Evolutionary conservation across 1,284 basidiomycete species (phyloP), one percentile per base, ranked within the genome.

Genomic region (Chalciporus sp.): DNA sequence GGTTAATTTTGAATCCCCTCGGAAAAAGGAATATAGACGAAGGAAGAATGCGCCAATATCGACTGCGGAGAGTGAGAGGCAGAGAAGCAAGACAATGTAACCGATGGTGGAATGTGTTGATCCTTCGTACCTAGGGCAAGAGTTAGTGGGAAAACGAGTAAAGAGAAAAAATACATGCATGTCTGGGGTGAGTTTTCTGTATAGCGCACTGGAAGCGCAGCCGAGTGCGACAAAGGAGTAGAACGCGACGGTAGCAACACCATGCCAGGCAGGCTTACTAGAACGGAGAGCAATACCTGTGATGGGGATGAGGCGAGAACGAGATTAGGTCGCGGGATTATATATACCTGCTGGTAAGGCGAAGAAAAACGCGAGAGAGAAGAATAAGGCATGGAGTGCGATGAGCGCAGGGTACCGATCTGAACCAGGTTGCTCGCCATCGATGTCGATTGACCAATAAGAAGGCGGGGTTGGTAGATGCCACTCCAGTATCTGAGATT

Each of bases 401-500:
- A 93, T 89, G 47, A 92, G 71, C 11, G 78, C 78, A 19, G 85
- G 84, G 66, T 87, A 80, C 40, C 82, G 76, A 26, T 73, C 61
- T 42, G 76, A 70, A 14, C 71, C 68, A 11, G 74, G 68, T 52
- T 77, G 76, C 3, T 69, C 71, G 51, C 82, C 77, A 40, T 86
- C 83, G 61, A 84, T 80, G 66, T 92, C 90, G 59, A 88, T 81
- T 7, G 86, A 84, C 71, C 84, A 92, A 67, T 92, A 94, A 4
- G 90, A 92, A 0, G 85, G 82, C 0, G 88, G 87, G 0, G 86
- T 90, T 0, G 85, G 83, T 2, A 73, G 67, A 66, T 92, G 90
- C 55, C 74, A 72, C 60, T 82, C 67, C 19, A 82, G 75, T 42
- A 92, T 73, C 48, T 85, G 82, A 0, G 88, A 87, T 66, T 93